phyloP scores from a whole-genome alignment of 331 rosid genomes.

The Malus hybrid region DNA sequence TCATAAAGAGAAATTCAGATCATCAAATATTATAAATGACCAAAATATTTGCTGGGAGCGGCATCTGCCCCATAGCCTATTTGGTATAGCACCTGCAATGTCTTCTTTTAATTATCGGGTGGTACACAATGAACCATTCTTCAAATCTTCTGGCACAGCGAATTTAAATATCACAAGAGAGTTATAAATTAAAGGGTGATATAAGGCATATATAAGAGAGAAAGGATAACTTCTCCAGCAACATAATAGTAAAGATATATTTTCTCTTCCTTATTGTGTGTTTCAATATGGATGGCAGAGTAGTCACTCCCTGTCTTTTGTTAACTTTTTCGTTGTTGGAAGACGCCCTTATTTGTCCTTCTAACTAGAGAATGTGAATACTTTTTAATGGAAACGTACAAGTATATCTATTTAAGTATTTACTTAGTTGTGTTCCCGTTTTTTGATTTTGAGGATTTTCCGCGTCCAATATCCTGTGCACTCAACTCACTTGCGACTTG shows the following conservation, averaged over 20 bases:
- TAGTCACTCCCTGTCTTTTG: too few relatives aligned
- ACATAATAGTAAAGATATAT: background rate
- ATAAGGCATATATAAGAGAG: background rate
- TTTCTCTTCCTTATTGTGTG: background rate
- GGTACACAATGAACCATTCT: background rate
- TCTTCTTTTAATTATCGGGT: background rate
- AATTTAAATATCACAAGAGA: background rate
- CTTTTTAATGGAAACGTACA: background rate
- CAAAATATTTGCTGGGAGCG: too few relatives aligned
- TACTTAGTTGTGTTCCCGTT: background rate
- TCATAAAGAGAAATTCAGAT: background rate
- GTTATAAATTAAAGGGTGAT: background rate
- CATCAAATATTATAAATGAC: too few relatives aligned
- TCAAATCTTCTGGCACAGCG: background rate
- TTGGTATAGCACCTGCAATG: background rate
- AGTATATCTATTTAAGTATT: background rate
- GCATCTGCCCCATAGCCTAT: background rate
- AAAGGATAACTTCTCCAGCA: background rate
- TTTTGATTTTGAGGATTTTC: too few relatives aligned
- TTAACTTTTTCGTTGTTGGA: background rate
- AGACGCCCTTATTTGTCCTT: background rate
- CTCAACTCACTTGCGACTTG: too few relatives aligned
- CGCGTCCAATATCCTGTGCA: too few relatives aligned
- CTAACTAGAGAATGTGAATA: background rate
- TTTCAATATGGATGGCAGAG: too few relatives aligned